Conservation (phyloP, 148 eudicot genomes). For the Euryodendron excelsum region DNA sequence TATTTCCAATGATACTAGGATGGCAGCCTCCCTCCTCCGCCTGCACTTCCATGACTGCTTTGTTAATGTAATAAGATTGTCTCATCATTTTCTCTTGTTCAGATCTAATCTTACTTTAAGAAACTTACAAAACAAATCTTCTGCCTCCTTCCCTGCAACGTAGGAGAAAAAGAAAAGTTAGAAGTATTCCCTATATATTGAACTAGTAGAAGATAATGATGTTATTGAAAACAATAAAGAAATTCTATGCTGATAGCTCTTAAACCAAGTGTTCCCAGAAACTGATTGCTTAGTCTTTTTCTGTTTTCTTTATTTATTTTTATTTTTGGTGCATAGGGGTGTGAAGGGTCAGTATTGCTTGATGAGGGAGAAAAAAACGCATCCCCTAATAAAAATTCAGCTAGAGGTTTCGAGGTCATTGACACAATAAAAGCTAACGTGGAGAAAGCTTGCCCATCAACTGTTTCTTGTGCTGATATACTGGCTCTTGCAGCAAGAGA, state of each 20-base stretch:
- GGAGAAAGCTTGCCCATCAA: constrained; percentile 59
- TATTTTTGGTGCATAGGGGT: constrained; percentile 38
- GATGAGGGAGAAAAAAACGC: constrained; percentile 63
- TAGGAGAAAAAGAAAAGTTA: neutral
- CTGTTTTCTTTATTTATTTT: neutral
- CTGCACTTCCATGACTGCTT: constrained; percentile 78
- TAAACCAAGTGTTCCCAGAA: neutral
- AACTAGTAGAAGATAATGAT: neutral
- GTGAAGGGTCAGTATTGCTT: constrained; percentile 66
- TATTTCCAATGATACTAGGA: constrained; percentile 61
- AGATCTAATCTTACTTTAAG: neutral
- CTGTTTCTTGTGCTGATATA: constrained; percentile 74
- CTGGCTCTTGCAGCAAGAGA: constrained; percentile 62
- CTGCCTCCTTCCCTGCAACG: neutral
- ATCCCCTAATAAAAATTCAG: constrained; percentile 51
- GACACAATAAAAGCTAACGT: constrained; percentile 53
- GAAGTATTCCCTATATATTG: neutral
- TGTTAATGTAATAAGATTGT: constrained; percentile 45
- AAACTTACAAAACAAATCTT: neutral
- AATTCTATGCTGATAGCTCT: neutral
- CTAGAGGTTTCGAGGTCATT: constrained; percentile 66
- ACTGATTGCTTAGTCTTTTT: neutral
- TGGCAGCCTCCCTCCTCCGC: constrained; percentile 76
- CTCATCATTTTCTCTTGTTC: neutral
- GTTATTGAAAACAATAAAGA: neutral